A percentile compares a stretch with the other conserved stretches of the same genome.
These are phyloP conservation scores for Neurospora terricola DNA, from an alignment of 495 filamentous ascomycete genomes.

Conservation along the genomic window DNA sequence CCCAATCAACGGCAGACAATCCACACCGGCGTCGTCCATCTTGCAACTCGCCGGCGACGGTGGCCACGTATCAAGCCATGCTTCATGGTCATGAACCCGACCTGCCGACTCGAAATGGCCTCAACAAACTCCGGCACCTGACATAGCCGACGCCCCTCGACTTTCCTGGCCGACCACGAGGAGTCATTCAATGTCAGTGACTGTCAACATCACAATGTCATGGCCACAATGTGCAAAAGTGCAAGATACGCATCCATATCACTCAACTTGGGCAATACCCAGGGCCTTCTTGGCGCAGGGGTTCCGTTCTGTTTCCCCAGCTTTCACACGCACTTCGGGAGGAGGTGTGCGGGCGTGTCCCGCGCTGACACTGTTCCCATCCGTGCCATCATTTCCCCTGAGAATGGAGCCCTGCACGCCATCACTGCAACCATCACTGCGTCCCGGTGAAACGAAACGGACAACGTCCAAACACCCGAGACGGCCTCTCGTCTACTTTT, in stretches of 20 bases:
- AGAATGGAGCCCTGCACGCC: background rate
- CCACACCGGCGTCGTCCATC: background rate
- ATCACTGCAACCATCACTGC: background rate
- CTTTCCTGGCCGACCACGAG: background rate
- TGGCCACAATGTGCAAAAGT: background rate
- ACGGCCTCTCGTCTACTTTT: background rate
- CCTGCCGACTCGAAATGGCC: background rate
- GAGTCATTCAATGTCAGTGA: background rate
- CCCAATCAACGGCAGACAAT: background rate
- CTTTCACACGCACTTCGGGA: background rate
- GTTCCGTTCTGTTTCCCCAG: background rate
- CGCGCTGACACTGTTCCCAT: background rate
- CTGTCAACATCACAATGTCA: background rate
- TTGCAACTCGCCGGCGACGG: background rate
- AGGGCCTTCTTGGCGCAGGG: background rate
- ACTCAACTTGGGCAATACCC: background rate
- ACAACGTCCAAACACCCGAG: background rate
- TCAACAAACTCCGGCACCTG: background rate
- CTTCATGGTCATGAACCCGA: background rate
- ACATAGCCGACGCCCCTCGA: background rate
- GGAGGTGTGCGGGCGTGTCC: background rate
- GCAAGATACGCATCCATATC: background rate
- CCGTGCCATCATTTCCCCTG: background rate
- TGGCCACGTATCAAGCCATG: background rate
- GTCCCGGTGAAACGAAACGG: constrained; percentile 7